A percentile compares a stretch with the other conserved stretches of the same genome.
These are phyloP conservation scores for Kodamaea restingae DNA, from an alignment of 805 yeast genomes.

Conservation along the genomic window DNA sequence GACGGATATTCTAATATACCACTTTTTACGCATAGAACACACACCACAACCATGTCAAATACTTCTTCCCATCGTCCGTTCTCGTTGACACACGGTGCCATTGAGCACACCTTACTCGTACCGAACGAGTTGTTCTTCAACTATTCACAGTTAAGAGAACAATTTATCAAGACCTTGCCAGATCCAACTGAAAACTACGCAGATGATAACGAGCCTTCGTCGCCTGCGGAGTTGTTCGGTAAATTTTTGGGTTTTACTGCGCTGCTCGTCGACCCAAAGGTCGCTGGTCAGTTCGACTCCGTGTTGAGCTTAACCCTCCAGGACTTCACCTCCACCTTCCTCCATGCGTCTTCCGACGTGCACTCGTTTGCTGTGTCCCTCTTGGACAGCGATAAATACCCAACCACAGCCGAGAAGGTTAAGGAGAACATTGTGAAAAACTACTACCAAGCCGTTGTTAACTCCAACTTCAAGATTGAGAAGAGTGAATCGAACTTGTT, in stretches of 20 bases:
- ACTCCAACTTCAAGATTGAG: constrained; percentile 23
- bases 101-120: constrained; percentile 84
- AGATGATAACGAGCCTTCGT: constrained; percentile 81
- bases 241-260: constrained; percentile 76
- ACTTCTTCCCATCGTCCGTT: constrained; percentile 58
- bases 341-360: constrained; percentile 71
- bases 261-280: constrained; percentile 38
- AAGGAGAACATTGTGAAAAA: constrained; percentile 65
- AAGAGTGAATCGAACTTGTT: constrained; percentile 47
- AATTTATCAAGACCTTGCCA: constrained; percentile 74
- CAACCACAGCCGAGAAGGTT: constrained; percentile 69
- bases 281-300: constrained; percentile 57
- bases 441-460: constrained; percentile 51
- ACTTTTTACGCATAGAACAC: neutral
- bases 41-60: constrained; percentile 10
- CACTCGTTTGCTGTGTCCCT: constrained; percentile 81
- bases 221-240: constrained; percentile 80
- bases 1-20: neutral
- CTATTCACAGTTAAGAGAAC: constrained; percentile 84
- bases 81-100: constrained; percentile 75
- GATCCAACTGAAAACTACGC: constrained; percentile 80
- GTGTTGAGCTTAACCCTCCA: constrained; percentile 65
- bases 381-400: constrained; percentile 46
- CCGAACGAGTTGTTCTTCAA: constrained; percentile 77
- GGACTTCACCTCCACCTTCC: constrained; percentile 82